Evolutionary conservation across 2,329 filamentous ascomycete species (phyloP), one percentile per base, ranked within the genome.

Genomic region (Ophiocordyceps camponoti-floridani): DNA sequence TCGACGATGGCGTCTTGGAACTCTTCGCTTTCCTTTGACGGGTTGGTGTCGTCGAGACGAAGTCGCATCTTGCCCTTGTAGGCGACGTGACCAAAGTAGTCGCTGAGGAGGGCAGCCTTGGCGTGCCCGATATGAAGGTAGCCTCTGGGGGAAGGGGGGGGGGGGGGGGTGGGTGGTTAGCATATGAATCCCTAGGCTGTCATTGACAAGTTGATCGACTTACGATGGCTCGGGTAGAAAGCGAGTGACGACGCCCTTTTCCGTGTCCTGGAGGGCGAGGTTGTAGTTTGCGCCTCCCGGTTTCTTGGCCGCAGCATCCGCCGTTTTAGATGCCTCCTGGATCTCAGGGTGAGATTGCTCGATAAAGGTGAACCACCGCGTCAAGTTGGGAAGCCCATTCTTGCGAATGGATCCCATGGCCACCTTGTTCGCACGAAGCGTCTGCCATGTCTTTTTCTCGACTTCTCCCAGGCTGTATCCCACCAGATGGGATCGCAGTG

Each of bases 11-110:
- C 75, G 63, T 96, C 87, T 60, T 96, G 82, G 61, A 82, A 98
- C 66, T 96, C 91, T 60, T 89, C 79, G 69, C 94, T 95, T 71
- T 98, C 91, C 62, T 96, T 96, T 48, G 83, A 80, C 8, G 91
- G 91, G 65, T 98, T 98, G 46, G 91, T 98, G 58, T 98, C 91
- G 59, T 98, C 91, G 57, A 98, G 91, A 48, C 91, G 84, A 43
- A 96, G 76, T 47, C 93, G 79, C 54, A 98, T 72, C 55, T 82
- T 93, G 56, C 91, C 91, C 48, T 89, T 80, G 70, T 94, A 94
- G 54, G 86, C 84, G 60, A 87, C 82, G 62, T 95, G 87, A 41
- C 87, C 89, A 54, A 96, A 96, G 71, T 94, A 96, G 62, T 96
- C 88, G 67, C 91, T 94, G 46, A 96, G 77, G 45, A 94, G 72